Base-by-base conservation (phyloP, 345 rosid genomes). In the Bruguiera parviflora region DNA sequence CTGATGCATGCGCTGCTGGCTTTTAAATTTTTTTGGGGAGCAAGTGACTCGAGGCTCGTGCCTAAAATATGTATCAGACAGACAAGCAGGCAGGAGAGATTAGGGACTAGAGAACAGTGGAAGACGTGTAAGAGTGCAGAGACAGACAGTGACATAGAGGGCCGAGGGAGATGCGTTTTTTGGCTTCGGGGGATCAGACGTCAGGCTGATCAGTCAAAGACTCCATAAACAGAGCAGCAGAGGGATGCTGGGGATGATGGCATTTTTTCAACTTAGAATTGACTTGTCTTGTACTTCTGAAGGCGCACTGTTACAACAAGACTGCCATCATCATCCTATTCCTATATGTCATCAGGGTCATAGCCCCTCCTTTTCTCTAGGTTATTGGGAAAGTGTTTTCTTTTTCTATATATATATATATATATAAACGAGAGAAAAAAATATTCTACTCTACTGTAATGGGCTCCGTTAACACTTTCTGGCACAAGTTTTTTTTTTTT, bases 251-350 rank as follows among this genome's bases (percentile, higher is more conserved):
- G 37, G 16, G 28, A 10, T 8, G 58, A 55, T 8, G 6, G 16
- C 11, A 55, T 43, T 16, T 7, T 53, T 53, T 56, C 64, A 51
- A 55, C 19, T 24, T 11, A 19, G 71, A 66, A 70, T 51, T 11
- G 62, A 32, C 64, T 64, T 70, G 78, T 80, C 80, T 58, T 75
- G 8, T 61, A 75, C 61, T 25, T 39, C 20, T 25, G 49, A 69
- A 35, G 64, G 25, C 31, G 66, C 3, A 68, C 52, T 28, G 60
- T 58, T 70, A 51, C 58, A 46, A 52, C 31, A 21, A 53, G 16
- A 19, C 9, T 5, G 24, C 18, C 35, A 20, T 20, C 21, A 35
- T 25, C 29, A 59, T 71, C 68, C 81, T 62, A 62, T 68, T 52
- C 58, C 29, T 22, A 22, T 15, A 9, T 10, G 10, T 13, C 3